phyloP scores from a whole-genome alignment of 179 eudicot species.

The Carnegiea gigantea region DNA sequence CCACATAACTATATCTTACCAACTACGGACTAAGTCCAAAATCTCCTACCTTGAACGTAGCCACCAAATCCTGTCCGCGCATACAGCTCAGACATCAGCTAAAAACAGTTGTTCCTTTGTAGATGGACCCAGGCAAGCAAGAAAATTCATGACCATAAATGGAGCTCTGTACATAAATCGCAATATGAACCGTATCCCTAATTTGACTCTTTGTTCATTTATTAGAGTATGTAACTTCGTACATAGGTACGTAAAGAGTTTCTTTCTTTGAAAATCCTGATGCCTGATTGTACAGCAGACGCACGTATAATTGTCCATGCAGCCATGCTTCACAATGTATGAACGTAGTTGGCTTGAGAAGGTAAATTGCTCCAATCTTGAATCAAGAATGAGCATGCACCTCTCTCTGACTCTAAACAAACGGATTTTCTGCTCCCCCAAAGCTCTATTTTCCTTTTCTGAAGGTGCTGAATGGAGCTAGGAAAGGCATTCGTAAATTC shows the following conservation, averaged over 20 bases:
- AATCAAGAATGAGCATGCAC: not conserved
- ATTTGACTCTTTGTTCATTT: constrained; percentile 7
- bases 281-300: not conserved
- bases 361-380: not conserved
- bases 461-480: not conserved
- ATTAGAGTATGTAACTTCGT: not conserved
- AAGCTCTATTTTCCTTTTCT: not conserved
- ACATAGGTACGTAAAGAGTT: not conserved
- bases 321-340: not conserved
- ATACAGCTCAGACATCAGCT: not conserved
- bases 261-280: constrained; percentile 6
- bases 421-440: not conserved
- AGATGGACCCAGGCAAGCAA: not conserved
- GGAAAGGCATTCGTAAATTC: not conserved
- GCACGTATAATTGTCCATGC: constrained; percentile 18
- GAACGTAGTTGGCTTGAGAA: not conserved
- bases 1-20: not conserved
- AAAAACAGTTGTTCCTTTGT: not conserved
- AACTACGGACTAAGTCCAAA: not conserved
- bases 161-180: not conserved
- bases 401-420: not conserved
- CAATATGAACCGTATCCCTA: not conserved
- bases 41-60: not conserved
- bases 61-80: not conserved
- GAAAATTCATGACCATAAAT: not conserved